Conservation (phyloP, 2,329 filamentous ascomycete genomes). For the Sporothrix dimorphospora region DNA sequence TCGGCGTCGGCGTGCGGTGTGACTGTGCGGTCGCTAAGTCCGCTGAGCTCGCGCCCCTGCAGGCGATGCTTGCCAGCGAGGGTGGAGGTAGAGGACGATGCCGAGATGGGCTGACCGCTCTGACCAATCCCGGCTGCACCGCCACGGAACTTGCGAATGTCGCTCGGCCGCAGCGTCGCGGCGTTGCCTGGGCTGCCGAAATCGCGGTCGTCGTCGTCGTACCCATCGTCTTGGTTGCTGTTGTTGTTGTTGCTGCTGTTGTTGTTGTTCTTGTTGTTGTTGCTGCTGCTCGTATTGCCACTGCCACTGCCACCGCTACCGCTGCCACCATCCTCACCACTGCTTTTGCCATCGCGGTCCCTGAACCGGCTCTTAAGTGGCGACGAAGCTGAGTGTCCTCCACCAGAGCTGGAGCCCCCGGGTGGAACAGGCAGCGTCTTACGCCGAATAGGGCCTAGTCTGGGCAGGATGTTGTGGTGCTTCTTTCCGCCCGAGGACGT, state of each 20-base stretch:
- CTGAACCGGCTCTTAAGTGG: background rate
- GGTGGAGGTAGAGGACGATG: background rate
- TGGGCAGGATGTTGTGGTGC: slow-evolving; percentile 25
- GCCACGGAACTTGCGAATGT: slow-evolving; percentile 43
- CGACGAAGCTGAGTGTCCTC: background rate
- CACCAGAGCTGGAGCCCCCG: background rate
- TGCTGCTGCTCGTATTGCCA: slow-evolving; percentile 16
- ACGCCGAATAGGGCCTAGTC: slow-evolving; percentile 28
- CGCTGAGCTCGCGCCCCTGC: slow-evolving; percentile 30
- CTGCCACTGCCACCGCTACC: slow-evolving; percentile 27
- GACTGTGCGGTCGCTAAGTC: slow-evolving; percentile 31
- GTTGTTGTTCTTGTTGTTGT: slow-evolving; percentile 19
- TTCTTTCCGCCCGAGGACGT: slow-evolving; percentile 22
- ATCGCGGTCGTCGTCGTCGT: slow-evolving; percentile 41
- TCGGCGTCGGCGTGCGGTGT: background rate
- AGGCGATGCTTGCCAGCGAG: background rate
- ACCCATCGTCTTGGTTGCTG: slow-evolving; percentile 39
- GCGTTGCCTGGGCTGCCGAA: slow-evolving; percentile 38
- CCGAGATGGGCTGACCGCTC: background rate
- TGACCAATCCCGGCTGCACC: background rate
- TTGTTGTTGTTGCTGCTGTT: slow-evolving; percentile 19
- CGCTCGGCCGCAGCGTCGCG: slow-evolving; percentile 51
- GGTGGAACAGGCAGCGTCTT: slow-evolving; percentile 20
- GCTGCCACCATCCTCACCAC: slow-evolving; percentile 10
- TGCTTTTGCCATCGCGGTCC: background rate